These are phyloP conservation scores for Cutaneotrichosporon sp. DNA, from an alignment of 1,284 basidiomycete species.

Conservation along the genomic window DNA sequence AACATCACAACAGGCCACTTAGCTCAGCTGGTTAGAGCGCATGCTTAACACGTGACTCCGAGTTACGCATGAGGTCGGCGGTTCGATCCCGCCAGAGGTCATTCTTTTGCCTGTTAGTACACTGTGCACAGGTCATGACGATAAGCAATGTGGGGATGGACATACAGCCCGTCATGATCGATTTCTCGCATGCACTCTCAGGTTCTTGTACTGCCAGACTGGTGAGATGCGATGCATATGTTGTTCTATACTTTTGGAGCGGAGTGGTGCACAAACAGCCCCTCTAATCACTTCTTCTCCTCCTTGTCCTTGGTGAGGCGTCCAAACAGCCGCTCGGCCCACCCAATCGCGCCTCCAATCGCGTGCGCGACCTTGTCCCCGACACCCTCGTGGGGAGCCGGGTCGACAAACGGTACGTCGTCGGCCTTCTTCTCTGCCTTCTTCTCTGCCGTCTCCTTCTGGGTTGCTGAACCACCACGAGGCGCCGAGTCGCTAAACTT, in stretches of 20 bases:
- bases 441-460: background rate
- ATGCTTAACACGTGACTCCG: too few relatives aligned
- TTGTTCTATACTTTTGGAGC: background rate
- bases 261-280: background rate
- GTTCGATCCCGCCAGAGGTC: too few relatives aligned
- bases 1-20: too few relatives aligned
- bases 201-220: too few relatives aligned
- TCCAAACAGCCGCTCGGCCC: slow-evolving; percentile 39
- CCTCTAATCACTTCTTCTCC: slow-evolving; percentile 8
- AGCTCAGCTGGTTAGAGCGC: too few relatives aligned
- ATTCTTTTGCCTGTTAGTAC: too few relatives aligned
- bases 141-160: too few relatives aligned
- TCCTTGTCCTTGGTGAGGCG: slow-evolving; percentile 19
- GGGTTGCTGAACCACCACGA: background rate
- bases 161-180: too few relatives aligned
- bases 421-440: background rate
- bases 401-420: slow-evolving; percentile 2
- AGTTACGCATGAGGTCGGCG: too few relatives aligned
- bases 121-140: too few relatives aligned
- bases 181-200: too few relatives aligned
- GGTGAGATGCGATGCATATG: slow-evolving; percentile 1
- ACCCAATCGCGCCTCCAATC: slow-evolving; percentile 44
- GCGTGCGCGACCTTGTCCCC: slow-evolving; percentile 38
- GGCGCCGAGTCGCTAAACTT: slow-evolving; percentile 8
- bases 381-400: slow-evolving; percentile 27